Base-by-base conservation (phyloP, 805 yeast species). In the Phaffomyces antillensis region DNA sequence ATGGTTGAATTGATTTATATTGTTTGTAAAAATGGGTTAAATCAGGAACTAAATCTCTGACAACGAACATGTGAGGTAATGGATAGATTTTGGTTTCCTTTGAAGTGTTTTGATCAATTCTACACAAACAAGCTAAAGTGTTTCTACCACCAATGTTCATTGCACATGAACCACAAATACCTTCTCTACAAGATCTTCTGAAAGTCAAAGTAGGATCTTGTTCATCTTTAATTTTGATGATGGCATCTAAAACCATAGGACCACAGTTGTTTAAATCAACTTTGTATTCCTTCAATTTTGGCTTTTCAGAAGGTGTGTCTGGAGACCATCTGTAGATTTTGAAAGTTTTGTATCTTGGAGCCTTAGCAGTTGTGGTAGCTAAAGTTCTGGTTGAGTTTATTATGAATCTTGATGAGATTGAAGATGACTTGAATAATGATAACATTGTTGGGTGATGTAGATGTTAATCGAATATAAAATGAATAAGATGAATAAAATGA, bases 151-250 rank as follows among this genome's bases (percentile, higher is more conserved):
- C 96, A 67, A 93, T 93, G 76, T 93, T 93, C 99, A 93, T 93
- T 56, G 99, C 99, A 75, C 99, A 93, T 7, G 98, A 91, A 45
- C 99, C 99, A 75, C 99, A 93, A 55, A 93, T 93, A 60, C 99
- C 99, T 73, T 93, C 99, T 74, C 99, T 88, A 73, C 99, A 93
- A 37, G 97, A 89, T 71, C 99, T 83, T 74, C 99, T 83, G 71
- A 93, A 86, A 6, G 99, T 93, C 64, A 93, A 78, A 30, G 97
- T 86, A 39, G 97, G 68, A 66, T 93, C 99, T 69, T 88, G 95
- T 71, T 93, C 99, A 67, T 91, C 89, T 70, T 93, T 93, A 69
- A 93, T 89, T 71, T 90, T 90, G 54, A 93, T 68, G 48, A 93
- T 69, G 25, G 98, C 99, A 68, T 93, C 99, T 61, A 93, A 75